Conservation (phyloP, 2,329 filamentous ascomycete species). For the Orbilia ellipsospora region DNA sequence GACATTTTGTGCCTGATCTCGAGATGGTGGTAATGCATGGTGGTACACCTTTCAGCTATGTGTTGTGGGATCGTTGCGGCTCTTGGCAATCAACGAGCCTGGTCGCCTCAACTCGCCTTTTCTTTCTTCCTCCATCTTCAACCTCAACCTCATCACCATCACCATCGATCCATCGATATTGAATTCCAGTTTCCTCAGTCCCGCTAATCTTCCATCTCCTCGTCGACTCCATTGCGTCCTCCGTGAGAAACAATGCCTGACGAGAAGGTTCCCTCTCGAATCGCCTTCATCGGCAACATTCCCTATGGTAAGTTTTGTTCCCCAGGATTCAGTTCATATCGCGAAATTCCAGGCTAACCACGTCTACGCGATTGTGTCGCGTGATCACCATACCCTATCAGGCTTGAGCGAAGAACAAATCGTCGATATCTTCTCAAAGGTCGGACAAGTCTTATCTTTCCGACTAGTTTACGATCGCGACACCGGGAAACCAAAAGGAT, state of each 20-base stretch:
- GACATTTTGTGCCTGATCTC: no score
- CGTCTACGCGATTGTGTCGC: conserved; percentile 45
- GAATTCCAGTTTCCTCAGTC: neutral
- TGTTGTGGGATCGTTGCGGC: conserved; percentile 27
- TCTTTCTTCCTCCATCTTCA: conserved; percentile 19
- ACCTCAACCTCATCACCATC: conserved; percentile 20
- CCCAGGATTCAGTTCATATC: conserved; percentile 6
- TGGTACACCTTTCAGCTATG: no score
- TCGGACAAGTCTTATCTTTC: conserved; percentile 75
- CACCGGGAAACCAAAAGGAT: conserved; percentile 75
- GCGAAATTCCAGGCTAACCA: conserved; percentile 31
- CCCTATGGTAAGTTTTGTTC: conserved; percentile 57
- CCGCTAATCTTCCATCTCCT: neutral
- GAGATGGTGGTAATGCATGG: no score
- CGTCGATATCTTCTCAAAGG: conserved; percentile 73
- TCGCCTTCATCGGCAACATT: conserved; percentile 60
- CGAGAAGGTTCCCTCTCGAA: conserved; percentile 56
- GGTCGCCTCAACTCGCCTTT: conserved; percentile 16
- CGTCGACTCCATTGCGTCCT: neutral
- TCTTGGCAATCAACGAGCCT: conserved; percentile 20
- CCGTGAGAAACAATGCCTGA: conserved; percentile 33
- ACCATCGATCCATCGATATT: conserved; percentile 3
- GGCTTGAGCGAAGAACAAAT: conserved; percentile 77
- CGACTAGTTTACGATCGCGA: conserved; percentile 76
- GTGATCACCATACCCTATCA: conserved; percentile 27